Conservation (phyloP, 768 basidiomycete genomes). For the Boletus subcaerulescens region DNA sequence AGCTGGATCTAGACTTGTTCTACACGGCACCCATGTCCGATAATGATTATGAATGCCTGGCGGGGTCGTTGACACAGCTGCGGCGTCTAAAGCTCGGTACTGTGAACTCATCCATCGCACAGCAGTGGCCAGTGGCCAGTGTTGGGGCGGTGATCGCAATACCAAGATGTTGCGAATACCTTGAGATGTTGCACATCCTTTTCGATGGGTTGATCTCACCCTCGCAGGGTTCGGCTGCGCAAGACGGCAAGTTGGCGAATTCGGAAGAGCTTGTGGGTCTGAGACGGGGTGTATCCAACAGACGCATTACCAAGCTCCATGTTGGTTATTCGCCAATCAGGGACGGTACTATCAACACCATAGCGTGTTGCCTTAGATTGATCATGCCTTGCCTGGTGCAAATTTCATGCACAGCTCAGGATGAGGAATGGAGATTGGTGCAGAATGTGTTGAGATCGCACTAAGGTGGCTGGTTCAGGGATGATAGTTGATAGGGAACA, state of each 20-base stretch:
- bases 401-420: not conserved
- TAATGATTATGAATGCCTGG: no score
- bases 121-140: conserved; percentile 5
- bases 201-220: conserved; percentile 16
- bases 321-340: conserved; percentile 20
- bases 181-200: conserved; percentile 16
- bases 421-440: conserved; percentile 6
- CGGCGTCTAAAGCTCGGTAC: no score
- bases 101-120: not conserved
- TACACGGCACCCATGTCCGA: no score
- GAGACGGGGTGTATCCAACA: conserved; percentile 8
- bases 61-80: no score
- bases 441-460: not conserved
- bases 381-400: conserved; percentile 12
- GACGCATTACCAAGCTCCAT: conserved; percentile 5
- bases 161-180: conserved; percentile 7
- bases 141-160: conserved; percentile 12
- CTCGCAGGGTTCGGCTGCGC: not conserved
- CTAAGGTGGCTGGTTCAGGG: no score
- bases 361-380: conserved; percentile 10
- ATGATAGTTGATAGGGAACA: no score
- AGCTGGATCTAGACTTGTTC: no score
- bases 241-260: not conserved
- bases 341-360: not conserved
- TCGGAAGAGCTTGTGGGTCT: not conserved